Evolutionary conservation across 495 filamentous ascomycete species (phyloP), one percentile per base, ranked within the genome.

Genomic region (Achaetomiella virescens): DNA sequence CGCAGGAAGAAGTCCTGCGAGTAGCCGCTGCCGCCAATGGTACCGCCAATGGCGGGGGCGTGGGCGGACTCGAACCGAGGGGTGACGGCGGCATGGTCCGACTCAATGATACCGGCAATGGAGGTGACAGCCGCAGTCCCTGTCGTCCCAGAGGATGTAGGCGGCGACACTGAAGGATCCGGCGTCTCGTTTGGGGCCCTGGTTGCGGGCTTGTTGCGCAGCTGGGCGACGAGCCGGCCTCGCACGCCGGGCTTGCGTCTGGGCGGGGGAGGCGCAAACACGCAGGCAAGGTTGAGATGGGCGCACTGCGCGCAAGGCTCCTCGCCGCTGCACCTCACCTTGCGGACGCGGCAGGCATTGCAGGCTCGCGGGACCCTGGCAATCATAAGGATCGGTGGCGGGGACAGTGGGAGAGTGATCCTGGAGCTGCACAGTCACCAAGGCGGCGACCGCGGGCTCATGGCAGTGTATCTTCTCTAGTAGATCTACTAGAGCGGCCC

Each of bases 201-300:
- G 45, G 27, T 35, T 15, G 6, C 29, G n/a, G 45, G 7, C 29
- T 48, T 48, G 27, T 20, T 35, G 45, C 45, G 45, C 27, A 48
- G 17, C 17, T 48, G 27, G 17, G 45, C 45, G 8, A 48, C 45
- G 1, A 48, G 29, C 21, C 18, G 45, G 29, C 45, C 45, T 33
- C 45, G 27, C 29, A 48, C 45, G 9, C 45, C 45, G 27, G 45
- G 45, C n/a, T 33, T 48, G 6, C 45, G 45, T 14, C 33, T 48
- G 29, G 45, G 7, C 2, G 45, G 45, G 2, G 27, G 27, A 29
- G 45, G 45, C 6, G 45, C 45, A 48, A 48, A 48, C 27, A n/a
- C 33, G 45, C 45, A 48, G 8, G 45, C 7, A 27, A 48, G 45
- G 45, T 48, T 48, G 27, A 48, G 45, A 11, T 48, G 45, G 45